These are phyloP conservation scores for Cystobasidium onofrii DNA, from an alignment of 768 basidiomycete species.

Conservation along the genomic window DNA sequence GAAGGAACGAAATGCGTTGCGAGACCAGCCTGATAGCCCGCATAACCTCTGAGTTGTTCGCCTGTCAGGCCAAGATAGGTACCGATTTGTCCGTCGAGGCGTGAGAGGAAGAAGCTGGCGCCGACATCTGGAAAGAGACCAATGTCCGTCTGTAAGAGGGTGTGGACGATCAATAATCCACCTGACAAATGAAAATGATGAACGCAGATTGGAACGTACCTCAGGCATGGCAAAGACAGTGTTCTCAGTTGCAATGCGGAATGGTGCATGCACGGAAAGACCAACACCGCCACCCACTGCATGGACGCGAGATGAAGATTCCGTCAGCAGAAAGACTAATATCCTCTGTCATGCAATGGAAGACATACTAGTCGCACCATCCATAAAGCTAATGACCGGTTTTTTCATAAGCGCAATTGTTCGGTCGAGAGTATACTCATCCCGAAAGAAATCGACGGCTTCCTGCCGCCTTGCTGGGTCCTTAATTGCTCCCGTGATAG, in stretches of 20 bases:
- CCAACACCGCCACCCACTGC: slow-evolving; percentile 95
- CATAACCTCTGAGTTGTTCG: slow-evolving; percentile 62
- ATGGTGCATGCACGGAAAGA: slow-evolving; percentile 69
- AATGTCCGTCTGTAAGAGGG: slow-evolving; percentile 43
- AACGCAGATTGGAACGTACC: slow-evolving; percentile 54
- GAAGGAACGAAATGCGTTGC: slow-evolving; percentile 89
- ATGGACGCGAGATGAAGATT: background rate
- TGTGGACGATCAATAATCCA: background rate
- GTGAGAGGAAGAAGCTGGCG: slow-evolving; percentile 75
- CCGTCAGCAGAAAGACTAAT: background rate
- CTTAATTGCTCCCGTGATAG: slow-evolving; percentile 37
- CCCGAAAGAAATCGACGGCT: slow-evolving; percentile 80
- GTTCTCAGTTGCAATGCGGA: slow-evolving; percentile 87
- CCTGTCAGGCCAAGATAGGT: slow-evolving; percentile 88
- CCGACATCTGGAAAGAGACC: slow-evolving; percentile 74
- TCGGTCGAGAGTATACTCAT: slow-evolving; percentile 54
- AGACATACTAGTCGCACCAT: slow-evolving; percentile 77
- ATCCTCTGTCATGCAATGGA: slow-evolving; percentile 25
- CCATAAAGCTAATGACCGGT: slow-evolving; percentile 83
- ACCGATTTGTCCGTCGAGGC: slow-evolving; percentile 82
- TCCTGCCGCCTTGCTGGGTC: slow-evolving; percentile 53
- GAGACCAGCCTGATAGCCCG: slow-evolving; percentile 67
- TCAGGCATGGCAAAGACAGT: slow-evolving; percentile 94
- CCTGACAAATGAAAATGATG: background rate
- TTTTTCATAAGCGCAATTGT: slow-evolving; percentile 49